Evolutionary conservation across 345 rosid species (phyloP).

Genomic region (Salix caprea): DNA sequence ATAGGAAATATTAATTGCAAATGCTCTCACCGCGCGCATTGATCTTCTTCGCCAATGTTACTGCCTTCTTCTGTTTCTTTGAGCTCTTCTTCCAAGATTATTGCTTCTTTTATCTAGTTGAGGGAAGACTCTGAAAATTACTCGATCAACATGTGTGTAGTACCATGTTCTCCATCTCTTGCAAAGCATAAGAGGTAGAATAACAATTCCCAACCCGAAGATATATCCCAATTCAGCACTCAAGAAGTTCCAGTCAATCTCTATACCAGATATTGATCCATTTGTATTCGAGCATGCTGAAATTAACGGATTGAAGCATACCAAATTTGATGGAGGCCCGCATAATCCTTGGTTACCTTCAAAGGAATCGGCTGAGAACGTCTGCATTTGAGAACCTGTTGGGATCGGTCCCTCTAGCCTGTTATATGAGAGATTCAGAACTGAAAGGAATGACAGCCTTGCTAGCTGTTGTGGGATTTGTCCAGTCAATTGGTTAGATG

Average conservation of each 20-base stretch:
- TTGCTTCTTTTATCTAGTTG: not conserved
- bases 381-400: not conserved
- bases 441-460: conserved; percentile 12
- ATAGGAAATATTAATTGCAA: no score
- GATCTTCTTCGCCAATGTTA: not conserved
- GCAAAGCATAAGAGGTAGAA: not conserved
- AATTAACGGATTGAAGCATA: no score
- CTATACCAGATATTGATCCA: no score
- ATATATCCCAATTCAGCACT: not conserved
- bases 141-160: not conserved
- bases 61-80: not conserved
- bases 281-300: no score
- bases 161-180: conserved; percentile 8
- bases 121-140: conserved; percentile 1
- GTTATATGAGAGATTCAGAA: conserved; percentile 19
- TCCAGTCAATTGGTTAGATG: conserved; percentile 9
- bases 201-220: not conserved
- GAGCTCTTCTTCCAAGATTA: not conserved
- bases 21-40: not conserved
- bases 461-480: conserved; percentile 18
- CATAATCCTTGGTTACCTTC: conserved; percentile 12
- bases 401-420: conserved; percentile 11
- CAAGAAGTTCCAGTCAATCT: not conserved
- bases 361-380: conserved; percentile 1
- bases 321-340: not conserved